phyloP scores from a whole-genome alignment of 164 flowering plant genomes.

The Dillenia turbinata region DNA sequence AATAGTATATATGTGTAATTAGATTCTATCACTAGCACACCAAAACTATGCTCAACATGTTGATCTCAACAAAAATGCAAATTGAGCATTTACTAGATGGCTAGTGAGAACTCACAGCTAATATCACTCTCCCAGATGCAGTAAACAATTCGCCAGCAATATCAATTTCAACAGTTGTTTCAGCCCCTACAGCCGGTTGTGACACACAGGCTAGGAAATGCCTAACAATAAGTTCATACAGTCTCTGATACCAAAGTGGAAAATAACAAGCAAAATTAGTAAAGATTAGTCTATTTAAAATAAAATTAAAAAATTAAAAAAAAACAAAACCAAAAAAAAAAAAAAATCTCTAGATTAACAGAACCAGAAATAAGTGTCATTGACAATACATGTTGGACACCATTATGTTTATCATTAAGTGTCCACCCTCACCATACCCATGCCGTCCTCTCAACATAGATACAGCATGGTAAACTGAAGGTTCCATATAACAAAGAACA shows the following conservation, averaged over 20 bases:
- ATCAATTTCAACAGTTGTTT: slow-evolving; percentile 88
- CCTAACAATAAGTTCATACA: slow-evolving; percentile 97
- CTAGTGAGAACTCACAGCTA: slow-evolving; percentile 53
- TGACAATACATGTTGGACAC: too few species aligned
- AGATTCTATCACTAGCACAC: too few species aligned
- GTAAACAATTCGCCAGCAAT: slow-evolving; percentile 92
- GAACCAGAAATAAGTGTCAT: background rate
- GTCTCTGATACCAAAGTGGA: slow-evolving; percentile 36
- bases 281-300: background rate
- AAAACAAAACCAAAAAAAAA: too few species aligned
- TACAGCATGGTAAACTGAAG: background rate
- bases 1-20: too few species aligned
- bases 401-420: too few species aligned
- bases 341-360: too few species aligned
- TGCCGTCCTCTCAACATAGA: too few species aligned
- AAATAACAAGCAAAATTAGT: slow-evolving; percentile 4
- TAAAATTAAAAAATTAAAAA: background rate
- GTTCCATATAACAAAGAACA: background rate
- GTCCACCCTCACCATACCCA: too few species aligned
- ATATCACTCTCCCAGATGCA: slow-evolving; percentile 73
- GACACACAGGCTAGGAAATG: slow-evolving; percentile 99
- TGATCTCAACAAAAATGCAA: too few species aligned
- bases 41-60: too few species aligned
- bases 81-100: background rate
- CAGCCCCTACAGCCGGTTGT: slow-evolving; percentile 95